Percentiles rank a stretch among this genome's conserved stretches.
phyloP scores from a whole-genome alignment of 257 asterid genomes.

The Linaria vulgaris region DNA sequence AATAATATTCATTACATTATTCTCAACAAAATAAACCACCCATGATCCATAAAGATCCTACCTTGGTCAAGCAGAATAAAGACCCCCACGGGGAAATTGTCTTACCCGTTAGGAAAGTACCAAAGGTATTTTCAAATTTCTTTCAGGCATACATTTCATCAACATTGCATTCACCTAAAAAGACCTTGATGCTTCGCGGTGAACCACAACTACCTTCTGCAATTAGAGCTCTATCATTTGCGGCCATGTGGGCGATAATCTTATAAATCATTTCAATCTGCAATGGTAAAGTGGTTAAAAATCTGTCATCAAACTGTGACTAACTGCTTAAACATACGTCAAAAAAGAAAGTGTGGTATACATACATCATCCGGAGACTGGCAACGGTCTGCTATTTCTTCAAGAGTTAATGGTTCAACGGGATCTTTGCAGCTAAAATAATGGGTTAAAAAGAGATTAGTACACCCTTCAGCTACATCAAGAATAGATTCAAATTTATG shows the following conservation, averaged over 20 bases:
- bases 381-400: conserved; percentile 84
- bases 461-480: too few species aligned
- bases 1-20: neutral
- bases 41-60: conserved; percentile 1
- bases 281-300: conserved; percentile 17
- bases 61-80: conserved; percentile 3
- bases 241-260: conserved; percentile 93
- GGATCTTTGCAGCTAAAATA: conserved; percentile 85
- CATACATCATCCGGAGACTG: conserved; percentile 75
- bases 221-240: conserved; percentile 95
- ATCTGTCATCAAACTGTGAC: conserved; percentile 21
- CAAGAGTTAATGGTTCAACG: conserved; percentile 84
- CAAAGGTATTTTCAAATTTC: neutral
- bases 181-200: conserved; percentile 86
- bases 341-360: conserved; percentile 7
- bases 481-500: neutral
- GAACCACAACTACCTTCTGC: conserved; percentile 98
- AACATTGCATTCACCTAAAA: conserved; percentile 89
- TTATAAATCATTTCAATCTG: conserved; percentile 99
- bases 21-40: conserved; percentile 14
- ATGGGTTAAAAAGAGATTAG: conserved; percentile 1
- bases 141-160: conserved; percentile 69
- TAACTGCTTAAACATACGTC: neutral
- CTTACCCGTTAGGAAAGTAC: neutral
- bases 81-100: conserved; percentile 4